A percentile compares a stretch with the other conserved stretches of the same genome.
Evolutionary conservation across 208 protist species (phyloP).

Genomic region (Trichomonas vaginalis): DNA sequence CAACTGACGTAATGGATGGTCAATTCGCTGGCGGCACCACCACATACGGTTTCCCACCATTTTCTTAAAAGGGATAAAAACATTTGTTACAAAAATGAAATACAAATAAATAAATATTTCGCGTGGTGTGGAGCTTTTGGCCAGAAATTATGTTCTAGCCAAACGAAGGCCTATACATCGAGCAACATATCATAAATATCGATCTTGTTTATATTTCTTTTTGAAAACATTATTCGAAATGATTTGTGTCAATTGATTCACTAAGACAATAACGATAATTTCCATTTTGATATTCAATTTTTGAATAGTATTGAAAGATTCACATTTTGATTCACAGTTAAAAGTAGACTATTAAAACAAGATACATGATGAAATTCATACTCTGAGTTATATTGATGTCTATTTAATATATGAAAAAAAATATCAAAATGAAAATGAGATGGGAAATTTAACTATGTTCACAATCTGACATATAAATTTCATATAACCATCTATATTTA

Average conservation of each 20-base stretch:
- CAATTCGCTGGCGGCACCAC: not conserved
- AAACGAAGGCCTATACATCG: constrained; percentile 58
- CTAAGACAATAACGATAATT: too few species aligned
- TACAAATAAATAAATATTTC: constrained; percentile 82
- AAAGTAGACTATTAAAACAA: too few species aligned
- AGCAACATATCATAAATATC: not conserved
- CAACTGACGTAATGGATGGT: not conserved
- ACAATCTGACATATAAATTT: too few species aligned
- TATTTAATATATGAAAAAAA: too few species aligned
- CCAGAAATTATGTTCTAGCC: constrained; percentile 75
- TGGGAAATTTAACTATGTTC: too few species aligned
- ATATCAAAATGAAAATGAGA: too few species aligned
- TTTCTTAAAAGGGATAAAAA: not conserved
- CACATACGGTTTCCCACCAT: not conserved
- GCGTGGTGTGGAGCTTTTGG: constrained; percentile 52
- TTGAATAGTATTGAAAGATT: too few species aligned
- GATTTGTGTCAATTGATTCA: not conserved
- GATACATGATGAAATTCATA: too few species aligned
- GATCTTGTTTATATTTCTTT: not conserved
- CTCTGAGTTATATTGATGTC: too few species aligned
- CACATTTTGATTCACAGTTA: too few species aligned
- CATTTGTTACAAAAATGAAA: constrained; percentile 43
- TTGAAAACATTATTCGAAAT: not conserved
- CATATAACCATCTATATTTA: too few species aligned
- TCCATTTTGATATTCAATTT: too few species aligned